Base-by-base conservation (phyloP, 768 basidiomycete species). In the Gyrodon lividus region DNA sequence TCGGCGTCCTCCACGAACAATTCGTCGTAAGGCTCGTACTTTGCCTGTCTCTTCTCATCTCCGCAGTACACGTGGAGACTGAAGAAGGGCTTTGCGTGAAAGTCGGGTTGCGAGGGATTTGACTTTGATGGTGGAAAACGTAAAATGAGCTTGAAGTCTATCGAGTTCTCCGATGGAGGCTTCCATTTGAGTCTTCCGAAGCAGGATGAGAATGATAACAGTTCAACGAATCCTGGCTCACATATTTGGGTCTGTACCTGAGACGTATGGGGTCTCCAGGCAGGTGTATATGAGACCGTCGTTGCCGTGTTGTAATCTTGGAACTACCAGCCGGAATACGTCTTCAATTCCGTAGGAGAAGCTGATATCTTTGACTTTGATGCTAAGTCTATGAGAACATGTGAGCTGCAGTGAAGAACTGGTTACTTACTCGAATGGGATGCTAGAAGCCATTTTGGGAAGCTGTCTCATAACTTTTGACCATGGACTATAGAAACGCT, bases 271-370 rank as follows among this genome's bases (percentile, higher is more conserved):
- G 6, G 92, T 82, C 64, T 80, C 87, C 9, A 88, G 91, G 60
- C 90, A 89, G 1, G 97, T 98, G 67, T 98, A 99, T 60, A 99
- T 96, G 50, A 99, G 82, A 0, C 97, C 97, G 60, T 99, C 97
- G 55, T 89, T 95, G 4, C 84, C 93, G 62, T 99, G 97, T 57
- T 92, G 86, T 6, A 98, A 73, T 13, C 75, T 76, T 5, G 94
- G 91, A 41, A 99, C 87, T 54, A 94, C 89, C 44, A 86, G 75
- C 26, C 77, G 75, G 62, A 98, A 89, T 13, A 98, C 92, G 50
- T 88, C 83, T 48, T 92, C 87, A 46, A 94, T 83, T 49, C 84
- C 82, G 61, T 99, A 98, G 8, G 96, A 92, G 34, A 86, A 76
- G 51, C 82, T 83, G 71, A 95, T 93, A 37, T 83, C 81, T 66